Base-by-base conservation (phyloP, 1,139 yeast genomes). In the Saccharomyces pastorianus region DNA sequence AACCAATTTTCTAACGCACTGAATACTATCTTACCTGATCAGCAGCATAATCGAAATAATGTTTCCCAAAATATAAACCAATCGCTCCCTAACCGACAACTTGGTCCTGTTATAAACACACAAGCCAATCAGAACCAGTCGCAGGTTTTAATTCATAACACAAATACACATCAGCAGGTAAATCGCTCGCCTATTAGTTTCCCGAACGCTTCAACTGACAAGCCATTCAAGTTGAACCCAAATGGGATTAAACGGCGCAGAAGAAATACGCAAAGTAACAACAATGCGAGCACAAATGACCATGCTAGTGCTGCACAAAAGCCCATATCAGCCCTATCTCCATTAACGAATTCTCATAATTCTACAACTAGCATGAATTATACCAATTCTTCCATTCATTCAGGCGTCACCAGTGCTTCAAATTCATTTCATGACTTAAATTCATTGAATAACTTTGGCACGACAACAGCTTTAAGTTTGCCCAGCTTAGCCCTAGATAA, bases 221-320 rank as follows among this genome's bases (percentile, higher is more conserved):
- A 56, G 42, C 54, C 64, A 1, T 64, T 64, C 49, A 63, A 60
- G 13, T 50, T 68, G 51, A 65, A 68, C 54, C 71, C 71, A 2
- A 65, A 65, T 46, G 70, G 68, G 2, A 64, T 68, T 14, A 67
- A 67, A 55, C 62, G 61, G 50, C 58, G 70, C 13, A 62, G 56
- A 47, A 59, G 56, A 42, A 51, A 52, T 38, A 49, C 49, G 4
- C 49, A 51, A 17, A 47, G 53, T 27, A 50, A 29, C 31, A 38
- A 34, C 42, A 31, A 27, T 31, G 25, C 44, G 6, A 34, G 46
- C 28, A 14, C 25, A 7, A 28, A 31, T 29, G 38, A n/a, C 8
- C 23, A 17, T 14, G 47, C 20, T 11, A 48, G 32, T 48, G 29
- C 47, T 11, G 23, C 46, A 11, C 56, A 47, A 49, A 53, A 29